These are phyloP conservation scores for Ogataea hybrid DNA, from an alignment of 1,139 yeast species.

Conservation along the genomic window DNA sequence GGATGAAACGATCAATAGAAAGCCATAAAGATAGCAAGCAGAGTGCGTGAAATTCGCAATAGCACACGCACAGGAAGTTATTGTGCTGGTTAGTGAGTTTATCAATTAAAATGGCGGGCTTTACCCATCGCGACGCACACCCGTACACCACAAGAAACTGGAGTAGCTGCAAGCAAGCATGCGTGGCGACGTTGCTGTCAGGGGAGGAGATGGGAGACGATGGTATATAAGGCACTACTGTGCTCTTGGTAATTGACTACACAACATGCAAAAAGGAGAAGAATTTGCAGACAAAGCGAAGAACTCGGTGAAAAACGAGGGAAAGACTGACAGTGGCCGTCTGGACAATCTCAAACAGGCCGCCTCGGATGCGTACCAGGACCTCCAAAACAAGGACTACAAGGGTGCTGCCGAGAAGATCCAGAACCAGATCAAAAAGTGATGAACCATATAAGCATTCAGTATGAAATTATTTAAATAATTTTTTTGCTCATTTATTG, in stretches of 20 bases:
- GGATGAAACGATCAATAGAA: not conserved
- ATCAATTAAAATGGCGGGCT: not conserved
- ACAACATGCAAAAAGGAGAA: conserved; percentile 46
- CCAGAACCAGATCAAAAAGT: conserved; percentile 12
- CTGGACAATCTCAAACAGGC: conserved; percentile 65
- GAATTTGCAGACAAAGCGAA: conserved; percentile 61
- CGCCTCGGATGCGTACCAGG: conserved; percentile 61
- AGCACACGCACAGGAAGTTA: not conserved
- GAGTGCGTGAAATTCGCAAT: not conserved
- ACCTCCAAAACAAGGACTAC: conserved; percentile 48
- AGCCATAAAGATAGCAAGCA: not conserved
- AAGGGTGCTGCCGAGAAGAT: conserved; percentile 20
- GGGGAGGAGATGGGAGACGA: too few species aligned
- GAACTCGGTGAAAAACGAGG: conserved; percentile 54
- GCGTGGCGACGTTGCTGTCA: not conserved
- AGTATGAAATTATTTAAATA: not conserved
- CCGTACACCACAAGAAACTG: conserved; percentile 4
- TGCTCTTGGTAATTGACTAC: not conserved
- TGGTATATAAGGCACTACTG: too few species aligned
- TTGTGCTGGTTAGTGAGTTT: not conserved
- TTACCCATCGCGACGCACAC: not conserved
- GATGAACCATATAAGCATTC: not conserved
- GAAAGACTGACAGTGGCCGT: conserved; percentile 50
- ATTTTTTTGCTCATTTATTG: not conserved
- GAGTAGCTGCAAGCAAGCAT: not conserved